Conservation (phyloP, 1,284 basidiomycete species). For the Papiliotrema flavescens region DNA sequence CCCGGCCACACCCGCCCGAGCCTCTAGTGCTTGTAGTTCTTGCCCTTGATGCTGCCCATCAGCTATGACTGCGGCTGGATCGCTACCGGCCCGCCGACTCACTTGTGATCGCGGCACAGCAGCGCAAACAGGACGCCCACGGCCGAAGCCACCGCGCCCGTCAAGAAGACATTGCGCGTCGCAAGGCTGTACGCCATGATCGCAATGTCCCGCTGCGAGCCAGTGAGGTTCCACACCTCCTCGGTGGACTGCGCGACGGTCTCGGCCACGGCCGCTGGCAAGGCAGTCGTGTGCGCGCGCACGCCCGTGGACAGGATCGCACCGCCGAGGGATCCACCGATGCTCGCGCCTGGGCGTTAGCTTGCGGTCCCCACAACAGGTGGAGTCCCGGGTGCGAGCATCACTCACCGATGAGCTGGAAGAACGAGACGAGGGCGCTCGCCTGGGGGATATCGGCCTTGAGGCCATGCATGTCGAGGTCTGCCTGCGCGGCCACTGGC, state of each 20-base stretch:
- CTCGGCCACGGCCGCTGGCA: too few species aligned
- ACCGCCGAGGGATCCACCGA: too few species aligned
- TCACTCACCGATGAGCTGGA: constrained; percentile 9
- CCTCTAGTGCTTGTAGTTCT: constrained; percentile 4
- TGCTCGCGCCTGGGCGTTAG: too few species aligned
- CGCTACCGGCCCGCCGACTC: too few species aligned
- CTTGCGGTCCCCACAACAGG: neutral
- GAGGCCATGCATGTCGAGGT: constrained; percentile 5
- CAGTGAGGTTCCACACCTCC: constrained; percentile 7
- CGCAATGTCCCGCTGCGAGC: neutral
- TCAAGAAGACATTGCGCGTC: constrained; percentile 6
- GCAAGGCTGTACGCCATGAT: constrained; percentile 6
- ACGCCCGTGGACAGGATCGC: too few species aligned
- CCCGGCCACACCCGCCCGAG: too few species aligned
- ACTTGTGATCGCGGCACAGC: constrained; percentile 11
- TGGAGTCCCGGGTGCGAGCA: constrained; percentile 7
- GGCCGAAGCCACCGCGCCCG: neutral
- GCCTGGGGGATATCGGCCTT: constrained; percentile 10
- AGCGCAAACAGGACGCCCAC: constrained; percentile 9
- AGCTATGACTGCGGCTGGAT: too few species aligned
- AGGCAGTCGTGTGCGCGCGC: neutral
- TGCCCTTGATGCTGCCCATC: constrained; percentile 4
- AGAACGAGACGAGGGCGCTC: constrained; percentile 7
- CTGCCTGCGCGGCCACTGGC: constrained; percentile 10
- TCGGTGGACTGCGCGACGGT: constrained; percentile 8